Evolutionary conservation across 805 yeast species (phyloP).

Genomic region (Myxozyma vanderwaltii): DNA sequence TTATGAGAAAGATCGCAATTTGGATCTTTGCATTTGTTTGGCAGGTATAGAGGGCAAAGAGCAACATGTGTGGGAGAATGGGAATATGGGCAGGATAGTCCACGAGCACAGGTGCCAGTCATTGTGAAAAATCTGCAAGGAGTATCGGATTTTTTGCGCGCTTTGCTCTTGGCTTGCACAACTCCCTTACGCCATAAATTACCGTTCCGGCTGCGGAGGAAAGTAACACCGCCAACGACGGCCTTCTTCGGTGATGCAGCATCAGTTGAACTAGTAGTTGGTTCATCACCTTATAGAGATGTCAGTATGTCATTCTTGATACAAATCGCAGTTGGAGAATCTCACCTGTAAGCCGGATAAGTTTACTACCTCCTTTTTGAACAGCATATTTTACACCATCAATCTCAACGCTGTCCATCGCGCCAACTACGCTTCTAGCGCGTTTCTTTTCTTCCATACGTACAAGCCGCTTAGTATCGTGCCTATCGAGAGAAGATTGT

Average conservation of each 20-base stretch:
- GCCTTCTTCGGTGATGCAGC: constrained; percentile 35
- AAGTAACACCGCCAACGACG: constrained; percentile 36
- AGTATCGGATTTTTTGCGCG: constrained; percentile 26
- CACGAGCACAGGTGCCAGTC: constrained; percentile 55
- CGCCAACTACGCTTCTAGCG: constrained; percentile 15
- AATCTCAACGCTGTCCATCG: constrained; percentile 31
- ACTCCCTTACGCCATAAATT: constrained; percentile 30
- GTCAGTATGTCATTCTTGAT: not conserved
- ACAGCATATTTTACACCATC: constrained; percentile 36
- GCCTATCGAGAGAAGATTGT: constrained; percentile 30
- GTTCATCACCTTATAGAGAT: not conserved
- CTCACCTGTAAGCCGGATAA: constrained; percentile 28
- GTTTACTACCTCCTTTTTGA: constrained; percentile 35
- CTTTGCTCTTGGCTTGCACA: constrained; percentile 20
- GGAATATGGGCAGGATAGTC: constrained; percentile 53
- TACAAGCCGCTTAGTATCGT: constrained; percentile 20
- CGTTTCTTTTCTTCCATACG: constrained; percentile 36
- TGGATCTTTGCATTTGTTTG: constrained; percentile 51
- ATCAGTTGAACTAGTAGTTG: constrained; percentile 7
- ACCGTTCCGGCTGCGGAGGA: constrained; percentile 36
- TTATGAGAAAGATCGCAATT: constrained; percentile 59
- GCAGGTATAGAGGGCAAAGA: constrained; percentile 55
- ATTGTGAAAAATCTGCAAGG: constrained; percentile 40
- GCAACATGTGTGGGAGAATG: constrained; percentile 57
- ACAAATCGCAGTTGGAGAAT: not conserved